Evolutionary conservation across 768 basidiomycete genomes (phyloP), one percentile per base, ranked within the genome.

Genomic region (Mycena venus): DNA sequence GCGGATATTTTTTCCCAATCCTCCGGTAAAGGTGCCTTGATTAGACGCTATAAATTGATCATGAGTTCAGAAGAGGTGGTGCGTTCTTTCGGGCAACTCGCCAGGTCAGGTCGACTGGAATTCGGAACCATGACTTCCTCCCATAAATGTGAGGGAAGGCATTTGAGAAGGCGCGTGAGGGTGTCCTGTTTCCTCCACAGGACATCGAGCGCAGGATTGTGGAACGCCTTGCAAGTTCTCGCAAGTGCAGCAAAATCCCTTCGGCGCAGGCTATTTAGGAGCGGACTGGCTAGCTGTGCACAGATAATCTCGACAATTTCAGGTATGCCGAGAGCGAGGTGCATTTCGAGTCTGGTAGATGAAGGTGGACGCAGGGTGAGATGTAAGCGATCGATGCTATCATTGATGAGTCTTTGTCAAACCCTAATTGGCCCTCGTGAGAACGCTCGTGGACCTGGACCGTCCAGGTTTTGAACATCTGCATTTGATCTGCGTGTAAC

Each of bases 131-230:
- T 1, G 21, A 32, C 51, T 23, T 72, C 49, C 47, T 44, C 56
- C 70, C 70, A 72, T 17, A 31, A 10, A 25, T 72, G 23, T 0
- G 70, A 25, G 0, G 70, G 70, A 11, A 72, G 29, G 38, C 61
- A 65, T 58, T 65, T 72, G 4, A 72, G 21, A 8, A 63, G 3
- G 27, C 44, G 36, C 23, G 7, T 23, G 25, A 71, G 49, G 3
- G 51, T 63, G 6, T 27, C 17, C 14, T 72, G 62, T 25, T 64
- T 47, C 5, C 55, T 23, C 70, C 70, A 71, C 62, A 71, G n/a
- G 31, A 63, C n/a, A 38, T 71, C 25, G 36, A 71, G 42, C n/a
- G 70, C 70, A 12, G 67, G 67, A 4, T 40, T 27, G 3, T 38
- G 14, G 38, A 68, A 56, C 19, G 32, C 14, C 36, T 42, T 58